These are phyloP conservation scores for Phyllosticta citribraziliensis DNA, from an alignment of 2,329 filamentous ascomycete species.

Conservation along the genomic window DNA sequence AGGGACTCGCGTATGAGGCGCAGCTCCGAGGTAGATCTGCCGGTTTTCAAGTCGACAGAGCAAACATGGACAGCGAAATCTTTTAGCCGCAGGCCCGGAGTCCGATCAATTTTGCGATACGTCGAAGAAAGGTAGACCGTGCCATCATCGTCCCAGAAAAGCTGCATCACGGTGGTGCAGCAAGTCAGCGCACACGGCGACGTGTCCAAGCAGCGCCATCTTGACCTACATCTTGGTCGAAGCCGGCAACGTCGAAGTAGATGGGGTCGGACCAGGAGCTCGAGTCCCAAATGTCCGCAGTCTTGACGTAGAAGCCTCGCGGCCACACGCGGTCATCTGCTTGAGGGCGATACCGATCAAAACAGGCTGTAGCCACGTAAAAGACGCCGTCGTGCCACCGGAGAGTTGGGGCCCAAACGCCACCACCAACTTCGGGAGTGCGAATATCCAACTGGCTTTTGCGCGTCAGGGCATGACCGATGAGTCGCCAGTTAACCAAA, in stretches of 20 bases:
- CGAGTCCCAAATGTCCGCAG: slow-evolving; percentile 43
- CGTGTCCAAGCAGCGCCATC: neutral
- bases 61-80: slow-evolving; percentile 44
- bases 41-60: slow-evolving; percentile 35
- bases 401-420: slow-evolving; percentile 41
- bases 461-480: slow-evolving; percentile 43
- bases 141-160: slow-evolving; percentile 43
- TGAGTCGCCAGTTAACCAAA: slow-evolving; percentile 44
- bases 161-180: slow-evolving; percentile 9
- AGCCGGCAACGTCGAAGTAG: slow-evolving; percentile 45
- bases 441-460: slow-evolving; percentile 33
- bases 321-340: slow-evolving; percentile 41
- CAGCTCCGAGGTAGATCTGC: slow-evolving; percentile 15
- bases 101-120: slow-evolving; percentile 18
- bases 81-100: slow-evolving; percentile 8
- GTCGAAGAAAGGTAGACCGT: slow-evolving; percentile 41
- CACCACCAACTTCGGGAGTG: slow-evolving; percentile 39
- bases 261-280: slow-evolving; percentile 44
- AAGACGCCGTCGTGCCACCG: slow-evolving; percentile 35
- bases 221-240: slow-evolving; percentile 41
- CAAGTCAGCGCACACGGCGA: neutral
- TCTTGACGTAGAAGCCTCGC: slow-evolving; percentile 46
- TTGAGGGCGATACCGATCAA: slow-evolving; percentile 34
- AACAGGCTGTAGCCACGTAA: slow-evolving; percentile 39
- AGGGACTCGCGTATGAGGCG: slow-evolving; percentile 20